A percentile compares a stretch with the other conserved stretches of the same genome.
These are phyloP conservation scores for Tolypocladium pustulatum DNA, from an alignment of 2,329 filamentous ascomycete species.

Conservation along the genomic window DNA sequence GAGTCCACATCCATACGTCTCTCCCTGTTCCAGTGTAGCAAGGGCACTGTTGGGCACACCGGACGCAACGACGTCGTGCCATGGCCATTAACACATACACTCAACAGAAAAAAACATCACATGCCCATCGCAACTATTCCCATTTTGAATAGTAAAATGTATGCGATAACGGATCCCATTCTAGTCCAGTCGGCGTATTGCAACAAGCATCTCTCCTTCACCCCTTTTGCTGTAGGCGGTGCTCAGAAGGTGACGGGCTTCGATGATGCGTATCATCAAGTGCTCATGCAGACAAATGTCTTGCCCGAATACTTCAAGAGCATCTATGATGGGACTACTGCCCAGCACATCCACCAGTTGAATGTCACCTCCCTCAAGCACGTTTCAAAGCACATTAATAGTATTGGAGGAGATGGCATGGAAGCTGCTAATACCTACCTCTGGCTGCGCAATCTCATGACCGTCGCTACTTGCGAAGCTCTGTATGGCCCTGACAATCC, in stretches of 20 bases:
- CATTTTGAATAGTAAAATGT: not conserved
- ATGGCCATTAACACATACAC: not conserved
- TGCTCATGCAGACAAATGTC: not conserved
- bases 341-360: not conserved
- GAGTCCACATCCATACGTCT: not conserved
- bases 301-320: not conserved
- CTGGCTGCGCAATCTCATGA: not conserved
- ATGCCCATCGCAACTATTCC: not conserved
- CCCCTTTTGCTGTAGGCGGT: not conserved
- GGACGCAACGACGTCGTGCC: not conserved
- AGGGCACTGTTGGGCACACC: not conserved
- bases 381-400: not conserved
- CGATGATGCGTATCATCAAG: not conserved
- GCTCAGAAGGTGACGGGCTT: not conserved
- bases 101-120: not conserved
- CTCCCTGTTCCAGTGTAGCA: not conserved
- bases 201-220: not conserved
- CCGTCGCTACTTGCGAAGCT: not conserved
- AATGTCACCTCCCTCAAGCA: not conserved
- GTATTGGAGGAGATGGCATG: not conserved
- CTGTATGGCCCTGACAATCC: not conserved
- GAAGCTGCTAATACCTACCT: not conserved
- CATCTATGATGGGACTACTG: not conserved
- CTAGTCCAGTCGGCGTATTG: not conserved
- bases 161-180: not conserved